phyloP scores from a whole-genome alignment of 1,139 yeast genomes.

The Suhomyces chickasaworum region DNA sequence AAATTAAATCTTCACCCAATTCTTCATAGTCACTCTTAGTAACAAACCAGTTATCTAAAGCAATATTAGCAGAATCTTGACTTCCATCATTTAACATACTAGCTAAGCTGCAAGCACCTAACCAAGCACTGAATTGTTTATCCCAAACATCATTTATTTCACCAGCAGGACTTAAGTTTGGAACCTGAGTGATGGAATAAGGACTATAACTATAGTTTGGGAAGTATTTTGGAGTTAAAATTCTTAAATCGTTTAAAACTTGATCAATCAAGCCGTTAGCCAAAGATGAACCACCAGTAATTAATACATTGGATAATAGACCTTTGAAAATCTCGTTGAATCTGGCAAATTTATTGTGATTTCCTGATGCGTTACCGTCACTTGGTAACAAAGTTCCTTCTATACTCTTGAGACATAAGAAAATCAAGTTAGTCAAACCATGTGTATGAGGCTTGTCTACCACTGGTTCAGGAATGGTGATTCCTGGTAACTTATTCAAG shows the following conservation, averaged over 20 bases:
- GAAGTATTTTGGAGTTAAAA: constrained; percentile 46
- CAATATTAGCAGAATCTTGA: constrained; percentile 43
- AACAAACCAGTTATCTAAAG: constrained; percentile 56
- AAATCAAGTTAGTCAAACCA: constrained; percentile 50
- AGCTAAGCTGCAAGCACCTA: constrained; percentile 67
- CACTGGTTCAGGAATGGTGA: constrained; percentile 38
- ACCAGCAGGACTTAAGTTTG: constrained; percentile 19
- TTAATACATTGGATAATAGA: constrained; percentile 58
- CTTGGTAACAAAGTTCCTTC: constrained; percentile 35
- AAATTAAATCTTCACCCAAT: constrained; percentile 57
- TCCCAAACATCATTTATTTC: constrained; percentile 50
- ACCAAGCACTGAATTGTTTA: constrained; percentile 61
- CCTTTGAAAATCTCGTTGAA: constrained; percentile 46
- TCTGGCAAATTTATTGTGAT: constrained; percentile 32
- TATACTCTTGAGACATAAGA: constrained; percentile 44
- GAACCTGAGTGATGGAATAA: constrained; percentile 31
- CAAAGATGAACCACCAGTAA: constrained; percentile 67
- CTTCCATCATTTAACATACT: constrained; percentile 49
- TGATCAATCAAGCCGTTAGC: constrained; percentile 64
- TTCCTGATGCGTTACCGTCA: constrained; percentile 25
- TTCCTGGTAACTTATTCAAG: constrained; percentile 28
- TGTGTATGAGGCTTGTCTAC: constrained; percentile 43
- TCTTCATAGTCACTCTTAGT: constrained; percentile 61
- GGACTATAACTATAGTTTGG: constrained; percentile 51
- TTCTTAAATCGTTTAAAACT: constrained; percentile 58